These are phyloP conservation scores for Colletotrichum gloeosporioides DNA, from an alignment of 2,329 filamentous ascomycete species.

Conservation along the genomic window DNA sequence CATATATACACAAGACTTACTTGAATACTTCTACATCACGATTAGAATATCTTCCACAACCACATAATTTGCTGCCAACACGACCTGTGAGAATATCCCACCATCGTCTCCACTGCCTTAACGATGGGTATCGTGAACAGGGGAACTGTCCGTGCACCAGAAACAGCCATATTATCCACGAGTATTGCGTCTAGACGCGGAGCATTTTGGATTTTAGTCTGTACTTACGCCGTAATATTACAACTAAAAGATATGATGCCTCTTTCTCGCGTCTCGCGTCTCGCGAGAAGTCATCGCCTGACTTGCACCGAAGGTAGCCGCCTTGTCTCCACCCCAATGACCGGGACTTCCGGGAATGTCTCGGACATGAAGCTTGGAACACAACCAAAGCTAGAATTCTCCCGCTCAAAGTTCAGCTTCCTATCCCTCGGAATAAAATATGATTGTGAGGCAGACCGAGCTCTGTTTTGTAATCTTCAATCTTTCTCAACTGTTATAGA, in stretches of 20 bases:
- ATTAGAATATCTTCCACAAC: too few relatives aligned
- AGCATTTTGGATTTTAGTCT: accelerated
- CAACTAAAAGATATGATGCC: accelerated
- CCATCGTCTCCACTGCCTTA: neutral
- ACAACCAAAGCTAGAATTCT: accelerated
- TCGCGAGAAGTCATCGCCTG: neutral
- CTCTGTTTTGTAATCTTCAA: neutral
- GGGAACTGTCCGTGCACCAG: too few relatives aligned
- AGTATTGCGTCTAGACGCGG: neutral
- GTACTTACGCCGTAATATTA: too few relatives aligned
- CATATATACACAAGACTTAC: too few relatives aligned
- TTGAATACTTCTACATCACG: too few relatives aligned
- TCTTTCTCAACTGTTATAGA: neutral
- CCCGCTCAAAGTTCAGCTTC: neutral
- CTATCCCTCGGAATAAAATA: accelerated
- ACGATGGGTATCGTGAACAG: neutral
- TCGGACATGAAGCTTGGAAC: neutral
- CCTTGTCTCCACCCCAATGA: neutral
- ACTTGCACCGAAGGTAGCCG: neutral
- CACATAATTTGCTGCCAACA: too few relatives aligned
- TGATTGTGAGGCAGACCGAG: neutral
- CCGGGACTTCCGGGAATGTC: neutral
- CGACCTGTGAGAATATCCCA: too few relatives aligned
- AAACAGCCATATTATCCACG: neutral
- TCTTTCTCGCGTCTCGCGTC: neutral